These are phyloP conservation scores for Yamadazyma philogaea DNA, from an alignment of 805 yeast species.

Conservation along the genomic window DNA sequence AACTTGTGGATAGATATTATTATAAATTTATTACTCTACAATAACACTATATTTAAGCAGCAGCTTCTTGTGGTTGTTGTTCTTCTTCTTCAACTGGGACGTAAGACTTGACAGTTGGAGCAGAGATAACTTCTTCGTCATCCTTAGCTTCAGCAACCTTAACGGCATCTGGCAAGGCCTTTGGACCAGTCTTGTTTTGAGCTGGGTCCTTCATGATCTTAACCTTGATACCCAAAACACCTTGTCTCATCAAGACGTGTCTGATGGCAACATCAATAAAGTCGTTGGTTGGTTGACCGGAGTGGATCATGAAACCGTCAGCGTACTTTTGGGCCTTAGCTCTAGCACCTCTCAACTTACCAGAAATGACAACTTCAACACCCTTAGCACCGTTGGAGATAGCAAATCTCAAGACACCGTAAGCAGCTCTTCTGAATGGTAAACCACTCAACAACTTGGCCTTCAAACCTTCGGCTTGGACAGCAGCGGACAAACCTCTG, in stretches of 20 bases:
- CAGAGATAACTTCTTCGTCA: constrained; percentile 70
- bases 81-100: constrained; percentile 35
- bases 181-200: constrained; percentile 79
- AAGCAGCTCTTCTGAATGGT: constrained; percentile 99
- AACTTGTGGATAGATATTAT: neutral
- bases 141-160: constrained; percentile 92
- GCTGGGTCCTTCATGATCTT: constrained; percentile 99
- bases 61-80: constrained; percentile 4
- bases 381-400: constrained; percentile 99
- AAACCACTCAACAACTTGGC: constrained; percentile 98
- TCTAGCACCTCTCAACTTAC: constrained; percentile 99
- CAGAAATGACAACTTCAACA: constrained; percentile 99
- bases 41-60: constrained; percentile 7
- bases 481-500: constrained; percentile 99
- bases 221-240: constrained; percentile 99
- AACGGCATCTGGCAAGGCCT: constrained; percentile 92
- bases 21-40: constrained; percentile 1
- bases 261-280: constrained; percentile 99
- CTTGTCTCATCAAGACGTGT: constrained; percentile 99
- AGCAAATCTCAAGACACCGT: constrained; percentile 99
- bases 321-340: constrained; percentile 99
- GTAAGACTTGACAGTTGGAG: constrained; percentile 83
- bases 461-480: constrained; percentile 98
- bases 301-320: constrained; percentile 99
- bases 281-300: constrained; percentile 99